Evolutionary conservation across 106 monocot species (phyloP).

Genomic region (Phalaenopsis equestris): DNA sequence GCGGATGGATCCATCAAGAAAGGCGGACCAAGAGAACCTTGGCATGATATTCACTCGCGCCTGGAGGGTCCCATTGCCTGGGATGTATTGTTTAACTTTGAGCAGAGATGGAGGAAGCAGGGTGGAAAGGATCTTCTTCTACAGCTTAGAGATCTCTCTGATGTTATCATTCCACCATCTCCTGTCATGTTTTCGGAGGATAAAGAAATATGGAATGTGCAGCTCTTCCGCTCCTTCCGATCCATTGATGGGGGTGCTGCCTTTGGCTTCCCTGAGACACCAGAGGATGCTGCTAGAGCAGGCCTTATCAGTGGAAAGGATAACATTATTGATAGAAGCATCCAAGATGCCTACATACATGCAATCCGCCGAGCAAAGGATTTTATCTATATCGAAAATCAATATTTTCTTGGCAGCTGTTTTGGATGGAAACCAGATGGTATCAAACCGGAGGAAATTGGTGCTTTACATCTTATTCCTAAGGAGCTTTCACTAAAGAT

Average conservation of each 20-base stretch:
- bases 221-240: slow-evolving; percentile 31
- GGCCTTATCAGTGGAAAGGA: slow-evolving; percentile 27
- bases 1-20: slow-evolving; percentile 20
- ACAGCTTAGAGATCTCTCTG: slow-evolving; percentile 20
- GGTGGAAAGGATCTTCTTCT: slow-evolving; percentile 22
- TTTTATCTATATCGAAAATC: slow-evolving; percentile 37
- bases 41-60: slow-evolving; percentile 25
- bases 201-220: slow-evolving; percentile 24
- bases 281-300: slow-evolving; percentile 15
- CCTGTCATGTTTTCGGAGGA: slow-evolving; percentile 18
- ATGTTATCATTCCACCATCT: slow-evolving; percentile 23
- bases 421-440: slow-evolving; percentile 28
- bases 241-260: slow-evolving; percentile 26
- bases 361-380: slow-evolving; percentile 31
- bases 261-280: slow-evolving; percentile 24
- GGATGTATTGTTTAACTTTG: slow-evolving; percentile 28
- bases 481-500: slow-evolving; percentile 47
- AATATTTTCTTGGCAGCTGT: slow-evolving; percentile 26
- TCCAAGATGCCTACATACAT: slow-evolving; percentile 34
- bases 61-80: slow-evolving; percentile 26
- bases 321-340: slow-evolving; percentile 29
- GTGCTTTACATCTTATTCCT: slow-evolving; percentile 31
- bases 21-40: slow-evolving; percentile 26
- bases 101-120: slow-evolving; percentile 31
- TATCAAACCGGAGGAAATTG: slow-evolving; percentile 23